Evolutionary conservation across 2,329 filamentous ascomycete species (phyloP).

Genomic region (Ophioceras dolichostomum): DNA sequence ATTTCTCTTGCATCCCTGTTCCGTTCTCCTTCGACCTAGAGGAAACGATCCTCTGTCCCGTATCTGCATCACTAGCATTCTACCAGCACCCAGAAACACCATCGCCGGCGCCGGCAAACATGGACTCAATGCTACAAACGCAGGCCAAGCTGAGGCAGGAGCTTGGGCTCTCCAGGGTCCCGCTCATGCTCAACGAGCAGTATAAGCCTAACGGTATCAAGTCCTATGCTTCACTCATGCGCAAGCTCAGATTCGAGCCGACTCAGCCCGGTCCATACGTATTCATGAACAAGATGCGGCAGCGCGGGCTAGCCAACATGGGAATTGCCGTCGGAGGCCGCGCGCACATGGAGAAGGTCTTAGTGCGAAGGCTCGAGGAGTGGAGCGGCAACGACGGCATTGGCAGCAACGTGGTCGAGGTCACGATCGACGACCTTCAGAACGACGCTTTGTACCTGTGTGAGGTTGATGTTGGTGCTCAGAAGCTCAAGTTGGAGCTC

Average conservation of each 20-base stretch:
- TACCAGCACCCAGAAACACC: no score
- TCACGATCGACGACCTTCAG: slow-evolving; percentile 51
- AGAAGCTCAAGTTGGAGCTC: slow-evolving; percentile 51
- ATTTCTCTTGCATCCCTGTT: no score
- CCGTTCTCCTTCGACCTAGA: no score
- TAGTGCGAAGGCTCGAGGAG: slow-evolving; percentile 28
- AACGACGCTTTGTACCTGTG: slow-evolving; percentile 56
- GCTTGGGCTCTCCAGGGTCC: slow-evolving; percentile 30
- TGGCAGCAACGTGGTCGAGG: slow-evolving; percentile 26
- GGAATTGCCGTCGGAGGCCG: slow-evolving; percentile 34
- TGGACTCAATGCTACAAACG: no score
- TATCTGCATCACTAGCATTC: no score
- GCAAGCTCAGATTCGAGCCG: slow-evolving; percentile 32
- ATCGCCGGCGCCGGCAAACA: no score
- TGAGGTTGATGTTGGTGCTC: slow-evolving; percentile 48
- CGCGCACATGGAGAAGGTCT: slow-evolving; percentile 28
- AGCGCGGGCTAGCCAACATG: slow-evolving; percentile 33
- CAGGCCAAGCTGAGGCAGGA: slow-evolving; percentile 22
- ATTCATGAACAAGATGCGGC: slow-evolving; percentile 31
- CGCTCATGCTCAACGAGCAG: slow-evolving; percentile 42
- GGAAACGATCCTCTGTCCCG: no score
- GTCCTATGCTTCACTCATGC: slow-evolving; percentile 48
- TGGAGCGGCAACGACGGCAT: slow-evolving; percentile 17
- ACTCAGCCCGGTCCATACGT: slow-evolving; percentile 43
- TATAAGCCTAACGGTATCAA: slow-evolving; percentile 48